Base-by-base conservation (phyloP, 345 rosid species). In the Populus deltoides region DNA sequence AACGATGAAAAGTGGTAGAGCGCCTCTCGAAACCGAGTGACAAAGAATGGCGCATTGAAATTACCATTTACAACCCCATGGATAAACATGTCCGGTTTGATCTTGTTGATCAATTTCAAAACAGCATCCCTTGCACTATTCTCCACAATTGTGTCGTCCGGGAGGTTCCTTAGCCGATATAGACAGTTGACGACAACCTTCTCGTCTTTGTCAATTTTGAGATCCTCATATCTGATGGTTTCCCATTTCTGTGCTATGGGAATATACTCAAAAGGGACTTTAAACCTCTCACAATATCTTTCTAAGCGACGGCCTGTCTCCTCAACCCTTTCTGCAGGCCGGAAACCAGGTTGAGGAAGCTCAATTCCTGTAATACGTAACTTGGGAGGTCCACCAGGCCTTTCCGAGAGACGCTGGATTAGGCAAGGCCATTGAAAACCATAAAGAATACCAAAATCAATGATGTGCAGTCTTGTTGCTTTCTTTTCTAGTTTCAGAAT, bases 391-490 rank as follows among this genome's bases (percentile, higher is more conserved):
- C 92, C 93, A 9, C 83, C 86, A n/a, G 49, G 53, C 66, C 84
- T 78, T 47, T 85, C 78, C 24, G 93, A 86, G 75, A 89, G 90
- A 47, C 74, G 85, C 11, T 78, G 78, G 66, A 90, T 87, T 36
- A 90, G 87, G 82, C 86, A 80, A 71, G 92, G 92, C 93, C 93
- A 89, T 31, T 89, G 93, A 68, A 89, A 90, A 35, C 90, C 94
- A 61, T 90, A 87, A 8, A 81, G 78, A 75, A 89, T 79, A 53
- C 94, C 94, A 25, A 90, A 90, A 77, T 87, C 92, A 72, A 90
- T 74, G 20, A 90, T 84, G 80, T 90, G 94, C 36, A 90, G 86
- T 72, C 81, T 83, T 27, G 78, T 71, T 22, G 85, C 84, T 55
- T 89, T 83, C 77, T 85, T 84, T 11, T 90, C 86, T 45, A 87